Percentiles rank a stretch among this genome's conserved stretches.
Evolutionary conservation across 345 rosid species (phyloP).

Genomic region (Clarkia xantiana): DNA sequence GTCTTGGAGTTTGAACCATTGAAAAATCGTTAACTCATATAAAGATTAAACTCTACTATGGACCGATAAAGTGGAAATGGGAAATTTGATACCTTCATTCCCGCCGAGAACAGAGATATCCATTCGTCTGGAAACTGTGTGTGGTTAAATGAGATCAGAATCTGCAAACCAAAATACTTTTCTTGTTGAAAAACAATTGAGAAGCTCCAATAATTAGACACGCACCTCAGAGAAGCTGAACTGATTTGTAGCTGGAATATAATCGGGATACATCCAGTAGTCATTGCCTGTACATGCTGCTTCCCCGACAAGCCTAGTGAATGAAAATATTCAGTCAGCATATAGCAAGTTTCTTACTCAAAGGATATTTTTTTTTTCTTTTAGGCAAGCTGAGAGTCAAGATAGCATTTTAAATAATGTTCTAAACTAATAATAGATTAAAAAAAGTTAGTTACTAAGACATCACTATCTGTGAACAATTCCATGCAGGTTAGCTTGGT

Average conservation of each 20-base stretch:
- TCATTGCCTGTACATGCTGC: conserved; percentile 31
- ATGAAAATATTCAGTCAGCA: background rate
- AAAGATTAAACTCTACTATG: background rate
- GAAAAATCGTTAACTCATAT: background rate
- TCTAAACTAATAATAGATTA: too few relatives aligned
- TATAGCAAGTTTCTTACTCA: too few relatives aligned
- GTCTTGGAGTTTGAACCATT: too few relatives aligned
- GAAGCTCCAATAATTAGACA: background rate
- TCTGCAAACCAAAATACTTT: too few relatives aligned
- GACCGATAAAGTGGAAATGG: background rate
- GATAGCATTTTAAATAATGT: too few relatives aligned
- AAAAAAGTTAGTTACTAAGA: too few relatives aligned
- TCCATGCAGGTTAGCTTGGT: too few relatives aligned
- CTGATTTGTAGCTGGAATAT: conserved; percentile 14
- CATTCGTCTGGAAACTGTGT: conserved; percentile 56
- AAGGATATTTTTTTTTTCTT: too few relatives aligned
- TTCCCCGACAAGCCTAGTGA: conserved; percentile 35
- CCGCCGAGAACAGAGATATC: conserved; percentile 43
- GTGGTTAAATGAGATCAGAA: conserved; percentile 6
- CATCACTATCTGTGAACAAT: too few relatives aligned
- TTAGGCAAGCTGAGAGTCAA: too few relatives aligned
- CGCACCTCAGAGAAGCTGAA: conserved; percentile 22
- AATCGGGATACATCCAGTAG: conserved; percentile 28
- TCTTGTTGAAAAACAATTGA: background rate
- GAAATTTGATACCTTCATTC: conserved; percentile 39